phyloP scores from a whole-genome alignment of 805 yeast genomes.

The Starmerella vaccinii region DNA sequence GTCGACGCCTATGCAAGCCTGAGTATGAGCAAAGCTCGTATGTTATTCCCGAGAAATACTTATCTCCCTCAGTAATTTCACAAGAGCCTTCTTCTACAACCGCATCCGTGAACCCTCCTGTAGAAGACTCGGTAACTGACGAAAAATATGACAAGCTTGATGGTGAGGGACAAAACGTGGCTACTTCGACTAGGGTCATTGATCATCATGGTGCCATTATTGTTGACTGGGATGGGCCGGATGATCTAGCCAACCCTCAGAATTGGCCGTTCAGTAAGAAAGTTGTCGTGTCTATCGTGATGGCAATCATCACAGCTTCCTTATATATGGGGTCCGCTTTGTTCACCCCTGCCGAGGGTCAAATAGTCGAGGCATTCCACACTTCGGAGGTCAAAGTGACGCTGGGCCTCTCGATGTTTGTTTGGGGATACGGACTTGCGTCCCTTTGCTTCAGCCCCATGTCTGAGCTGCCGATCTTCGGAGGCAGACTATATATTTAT shows the following conservation, averaged over 20 bases:
- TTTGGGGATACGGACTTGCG: background rate
- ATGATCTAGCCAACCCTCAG: background rate
- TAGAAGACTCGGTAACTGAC: background rate
- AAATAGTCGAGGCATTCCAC: background rate
- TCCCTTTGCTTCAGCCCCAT: background rate
- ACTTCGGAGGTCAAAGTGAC: background rate
- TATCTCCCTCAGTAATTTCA: background rate
- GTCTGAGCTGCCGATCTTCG: background rate
- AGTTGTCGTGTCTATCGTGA: background rate
- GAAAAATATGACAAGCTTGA: background rate
- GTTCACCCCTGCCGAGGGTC: background rate
- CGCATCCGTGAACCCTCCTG: background rate
- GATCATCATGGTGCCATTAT: background rate
- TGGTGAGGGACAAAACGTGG: background rate
- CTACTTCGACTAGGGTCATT: background rate
- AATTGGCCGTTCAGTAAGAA: background rate
- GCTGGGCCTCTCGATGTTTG: background rate
- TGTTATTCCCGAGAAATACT: slow-evolving; percentile 4
- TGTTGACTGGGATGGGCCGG: background rate
- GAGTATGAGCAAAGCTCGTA: background rate
- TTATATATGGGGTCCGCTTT: background rate
- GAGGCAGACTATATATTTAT: background rate
- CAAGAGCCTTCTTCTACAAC: background rate
- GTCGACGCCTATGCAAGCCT: slow-evolving; percentile 1
- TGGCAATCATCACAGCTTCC: background rate